A percentile compares a stretch with the other conserved stretches of the same genome.
Evolutionary conservation across 305 asterid species (phyloP).

Genomic region (Rubia tinctorum): DNA sequence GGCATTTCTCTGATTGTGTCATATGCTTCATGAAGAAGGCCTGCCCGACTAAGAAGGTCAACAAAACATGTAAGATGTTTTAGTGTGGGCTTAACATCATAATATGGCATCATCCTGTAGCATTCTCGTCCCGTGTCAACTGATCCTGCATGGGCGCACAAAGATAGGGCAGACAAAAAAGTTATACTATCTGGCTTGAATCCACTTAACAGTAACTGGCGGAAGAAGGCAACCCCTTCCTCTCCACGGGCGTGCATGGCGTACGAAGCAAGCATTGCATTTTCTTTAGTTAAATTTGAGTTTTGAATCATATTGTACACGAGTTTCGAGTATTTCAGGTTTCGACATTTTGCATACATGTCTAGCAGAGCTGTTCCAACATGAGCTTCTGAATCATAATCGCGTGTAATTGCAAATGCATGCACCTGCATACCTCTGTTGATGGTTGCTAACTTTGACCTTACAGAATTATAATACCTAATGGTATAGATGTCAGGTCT

Average conservation of each 20-base stretch:
- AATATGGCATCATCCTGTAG: constrained; percentile 48
- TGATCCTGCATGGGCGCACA: constrained; percentile 73
- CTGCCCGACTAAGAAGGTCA: constrained; percentile 75
- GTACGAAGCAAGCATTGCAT: constrained; percentile 75
- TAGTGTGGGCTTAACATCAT: constrained; percentile 45
- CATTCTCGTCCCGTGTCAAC: constrained; percentile 50
- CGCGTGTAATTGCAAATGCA: constrained; percentile 50
- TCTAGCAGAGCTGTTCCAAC: constrained; percentile 58
- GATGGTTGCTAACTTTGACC: constrained; percentile 57
- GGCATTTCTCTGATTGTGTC: constrained; percentile 40
- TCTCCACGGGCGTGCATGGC: constrained; percentile 70
- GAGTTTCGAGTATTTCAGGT: constrained; percentile 36
- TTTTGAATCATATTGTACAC: constrained; percentile 29
- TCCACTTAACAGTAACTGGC: constrained; percentile 38
- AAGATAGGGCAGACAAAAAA: constrained; percentile 63
- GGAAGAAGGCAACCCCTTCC: constrained; percentile 59
- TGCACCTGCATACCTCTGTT: constrained; percentile 67
- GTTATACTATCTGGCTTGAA: constrained; percentile 60
- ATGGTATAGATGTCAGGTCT: constrained; percentile 68
- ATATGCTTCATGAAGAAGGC: constrained; percentile 47
- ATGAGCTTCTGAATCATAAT: constrained; percentile 46
- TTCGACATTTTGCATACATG: constrained; percentile 74
- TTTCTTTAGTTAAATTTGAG: constrained; percentile 49
- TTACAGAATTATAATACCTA: constrained; percentile 53
- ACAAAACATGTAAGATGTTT: constrained; percentile 78